Base-by-base conservation (phyloP, 2,329 filamentous ascomycete genomes). In the Ceratocystis ficicola region DNA sequence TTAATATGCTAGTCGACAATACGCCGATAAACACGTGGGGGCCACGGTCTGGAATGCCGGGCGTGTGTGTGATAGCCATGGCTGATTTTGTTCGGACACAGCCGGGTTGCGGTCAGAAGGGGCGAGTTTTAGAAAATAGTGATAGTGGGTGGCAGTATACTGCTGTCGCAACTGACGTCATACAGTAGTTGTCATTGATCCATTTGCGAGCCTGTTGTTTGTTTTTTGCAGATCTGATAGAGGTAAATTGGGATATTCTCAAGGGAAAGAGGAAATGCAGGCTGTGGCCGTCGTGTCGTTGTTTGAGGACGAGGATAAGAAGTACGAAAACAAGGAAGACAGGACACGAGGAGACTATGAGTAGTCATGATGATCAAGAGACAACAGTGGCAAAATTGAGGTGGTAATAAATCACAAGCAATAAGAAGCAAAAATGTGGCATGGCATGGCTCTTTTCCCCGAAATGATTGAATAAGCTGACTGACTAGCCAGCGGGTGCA, bases 1-100 rank as follows among this genome's bases (percentile, higher is more conserved):
- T 85, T 64, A 92, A 74, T 25, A 81, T 81, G 68, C 92, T 81
- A 63, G 87, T 89, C 22, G 81, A 77, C 5, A 83, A 81, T n/a
- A 86, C 87, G 69, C 90, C 87, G 70, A 83, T 82, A 71, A 91
- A 83, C 64, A 90, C 86, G 46, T 79, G 77, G 66, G 81, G 80
- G 25, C 83, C 82, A 48, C 83, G 80, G 73, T 84, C 77, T 55
- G 77, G 76, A 61, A 78, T 65, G 32, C 46, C 60, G 1, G 44
- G n/a, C 25, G 61, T 48, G 5, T 30, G 28, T 41, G 63, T 63
- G 32, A 67, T 65, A 15, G 62, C 62, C 66, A 67, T 67, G 28
- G n/a, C 28, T 25, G 46, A n/a, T 17, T 50, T 15, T 17, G 15
- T 25, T 25, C 1, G 52, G 25, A 17, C 52, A 22, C 25, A 7